Evolutionary conservation across 306 rosid species (phyloP), one percentile per base, ranked within the genome.

Genomic region (Fagus sylvatica): DNA sequence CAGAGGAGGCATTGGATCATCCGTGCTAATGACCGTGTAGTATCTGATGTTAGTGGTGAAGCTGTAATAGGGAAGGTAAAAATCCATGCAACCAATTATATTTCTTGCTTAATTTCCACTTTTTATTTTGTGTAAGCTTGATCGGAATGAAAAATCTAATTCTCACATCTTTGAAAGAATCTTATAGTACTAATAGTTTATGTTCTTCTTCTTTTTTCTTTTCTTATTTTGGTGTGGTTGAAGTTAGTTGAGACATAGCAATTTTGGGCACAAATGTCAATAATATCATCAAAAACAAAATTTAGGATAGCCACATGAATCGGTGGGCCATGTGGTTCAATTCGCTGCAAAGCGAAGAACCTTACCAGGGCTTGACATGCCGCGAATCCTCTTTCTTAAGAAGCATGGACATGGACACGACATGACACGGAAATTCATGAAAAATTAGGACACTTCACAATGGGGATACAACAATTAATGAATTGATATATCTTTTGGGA

Each of bases 1-100:
- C 69, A 84, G 48, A 49, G 74, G 86, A 88, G 98, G 82, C 96
- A 69, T 83, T 94, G 98, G 98, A 70, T 84, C 65, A 83, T 94
- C 57, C 88, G 80, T 79, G 90, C 92, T 34, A 76, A 83, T 86
- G 89, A 87, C 72, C 17, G 0, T 6, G 83, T 92, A 62, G 77
- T 78, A 74, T 78, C 86, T 72, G 78, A 85, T 77, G 69, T 83
- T 54, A 71, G 89, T 48, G 93, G 55, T 56, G 97, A 94, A 83
- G 98, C 95, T 64, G 98, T 92, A 56, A 85, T 92, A 67, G 97
- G 98, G 60, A 19, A 84, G 98, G 97, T 93, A 77, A n/a, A 7
- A 71, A 62, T 61, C 70, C 6, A 34, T 30, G 2, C 30, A 5
- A 56, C 61, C 68, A 13, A 37, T 62, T 60, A 46, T 33, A 54